Percentiles rank a stretch among this genome's conserved stretches.
Evolutionary conservation across 192 early-diverging fungal species (phyloP).

Genomic region (Coemansia sp.): DNA sequence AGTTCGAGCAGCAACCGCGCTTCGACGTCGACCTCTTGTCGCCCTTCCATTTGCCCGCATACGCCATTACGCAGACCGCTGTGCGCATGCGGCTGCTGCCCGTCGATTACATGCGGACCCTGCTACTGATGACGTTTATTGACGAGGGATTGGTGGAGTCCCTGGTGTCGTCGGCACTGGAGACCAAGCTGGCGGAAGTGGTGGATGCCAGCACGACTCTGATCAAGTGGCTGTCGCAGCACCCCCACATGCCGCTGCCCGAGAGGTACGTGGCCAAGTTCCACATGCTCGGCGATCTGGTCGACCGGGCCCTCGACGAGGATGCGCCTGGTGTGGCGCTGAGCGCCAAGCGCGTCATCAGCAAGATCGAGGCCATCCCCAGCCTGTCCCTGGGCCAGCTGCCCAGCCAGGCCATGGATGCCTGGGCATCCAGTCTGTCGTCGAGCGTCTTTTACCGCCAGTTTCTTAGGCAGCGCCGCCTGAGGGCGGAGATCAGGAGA

Average conservation of each 20-base stretch:
- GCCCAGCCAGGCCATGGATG: constrained; percentile 48
- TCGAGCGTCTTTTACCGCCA: constrained; percentile 43
- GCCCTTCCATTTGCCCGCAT: constrained; percentile 33
- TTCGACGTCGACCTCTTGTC: constrained; percentile 50
- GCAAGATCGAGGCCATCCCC: constrained; percentile 46
- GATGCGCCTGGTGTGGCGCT: constrained; percentile 3
- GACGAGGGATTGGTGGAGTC: constrained; percentile 55
- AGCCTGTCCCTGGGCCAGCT: constrained; percentile 48
- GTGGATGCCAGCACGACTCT: constrained; percentile 50
- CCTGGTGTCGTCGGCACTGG: constrained; percentile 31
- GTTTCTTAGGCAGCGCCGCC: constrained; percentile 23
- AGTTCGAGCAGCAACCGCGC: constrained; percentile 52
- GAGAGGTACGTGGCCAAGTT: constrained; percentile 35
- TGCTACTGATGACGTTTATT: constrained; percentile 51
- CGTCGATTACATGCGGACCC: constrained; percentile 48
- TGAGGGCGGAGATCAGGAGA: constrained; percentile 4
- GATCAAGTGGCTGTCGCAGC: constrained; percentile 51
- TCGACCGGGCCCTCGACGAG: constrained; percentile 27
- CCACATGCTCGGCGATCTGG: constrained; percentile 35
- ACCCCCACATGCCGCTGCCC: constrained; percentile 49
- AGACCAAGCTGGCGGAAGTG: constrained; percentile 30
- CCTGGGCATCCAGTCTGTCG: constrained; percentile 43
- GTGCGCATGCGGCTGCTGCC: constrained; percentile 41
- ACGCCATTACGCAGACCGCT: constrained; percentile 34
- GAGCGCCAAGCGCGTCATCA: constrained; percentile 32